Evolutionary conservation across 192 early-diverging fungal species (phyloP).

Genomic region (Rhizoclosmatium sp.): DNA sequence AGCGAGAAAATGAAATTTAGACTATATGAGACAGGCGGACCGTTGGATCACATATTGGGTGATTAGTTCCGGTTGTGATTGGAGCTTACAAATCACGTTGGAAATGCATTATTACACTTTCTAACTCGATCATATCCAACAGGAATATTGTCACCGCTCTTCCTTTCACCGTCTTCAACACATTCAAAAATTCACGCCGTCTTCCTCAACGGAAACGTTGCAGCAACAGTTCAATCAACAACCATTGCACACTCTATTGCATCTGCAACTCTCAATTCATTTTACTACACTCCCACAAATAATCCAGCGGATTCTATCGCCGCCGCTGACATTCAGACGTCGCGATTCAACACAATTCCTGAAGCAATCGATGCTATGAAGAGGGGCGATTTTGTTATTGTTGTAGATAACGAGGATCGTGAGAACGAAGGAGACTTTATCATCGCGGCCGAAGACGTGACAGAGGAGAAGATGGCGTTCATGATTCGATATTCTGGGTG

Average conservation of each 20-base stretch:
- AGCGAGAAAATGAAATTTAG: too few species aligned
- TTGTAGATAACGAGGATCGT: conserved; percentile 96
- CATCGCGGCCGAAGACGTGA: conserved; percentile 94
- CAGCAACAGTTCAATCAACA: conserved; percentile 20
- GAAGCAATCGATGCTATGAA: conserved; percentile 69
- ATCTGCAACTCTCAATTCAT: conserved; percentile 33
- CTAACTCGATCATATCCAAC: background rate
- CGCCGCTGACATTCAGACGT: background rate
- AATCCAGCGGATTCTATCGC: conserved; percentile 22
- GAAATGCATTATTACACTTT: background rate
- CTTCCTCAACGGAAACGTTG: conserved; percentile 38
- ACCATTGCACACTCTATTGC: conserved; percentile 36
- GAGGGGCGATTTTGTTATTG: conserved; percentile 87
- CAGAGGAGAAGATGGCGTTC: conserved; percentile 92
- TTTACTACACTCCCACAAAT: conserved; percentile 43
- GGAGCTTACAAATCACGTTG: background rate
- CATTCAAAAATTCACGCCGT: conserved; percentile 36
- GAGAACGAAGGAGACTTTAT: conserved; percentile 99
- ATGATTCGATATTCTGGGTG: conserved; percentile 94
- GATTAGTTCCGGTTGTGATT: too few species aligned
- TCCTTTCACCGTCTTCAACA: conserved; percentile 22
- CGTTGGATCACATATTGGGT: too few species aligned
- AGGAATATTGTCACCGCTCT: conserved; percentile 37
- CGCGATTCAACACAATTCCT: conserved; percentile 72
- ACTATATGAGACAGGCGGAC: too few species aligned